Base-by-base conservation (phyloP, 2,329 filamentous ascomycete species). In the Tolypocladium paradoxum region DNA sequence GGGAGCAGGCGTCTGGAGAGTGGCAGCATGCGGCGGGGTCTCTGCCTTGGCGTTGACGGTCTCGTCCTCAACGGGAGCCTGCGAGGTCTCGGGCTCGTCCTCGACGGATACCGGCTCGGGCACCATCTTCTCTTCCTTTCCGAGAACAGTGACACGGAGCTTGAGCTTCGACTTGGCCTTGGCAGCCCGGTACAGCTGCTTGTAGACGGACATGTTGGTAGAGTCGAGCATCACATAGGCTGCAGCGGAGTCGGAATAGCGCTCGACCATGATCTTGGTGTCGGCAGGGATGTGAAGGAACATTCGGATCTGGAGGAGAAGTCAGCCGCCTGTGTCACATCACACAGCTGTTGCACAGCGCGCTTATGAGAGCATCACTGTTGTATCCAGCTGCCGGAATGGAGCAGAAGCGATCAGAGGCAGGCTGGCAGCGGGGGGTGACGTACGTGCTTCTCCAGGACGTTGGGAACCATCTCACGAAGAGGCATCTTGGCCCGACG, bases 141-240 rank as follows among this genome's bases (percentile, higher is more conserved):
- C 61, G 51, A 71, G 66, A 35, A 78, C 63, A 18, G 81, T 85
- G 37, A 88, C 85, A 60, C 84, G 88, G 55, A 99, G 81, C 71
- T 93, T 91, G 61, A 99, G 84, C 84, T 97, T 99, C 60, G 91
- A 84, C 79, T 99, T 99, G 37, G 93, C 93, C 76, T 96, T 99
- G 58, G 93, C 93, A 60, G 93, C 93, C 64, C 93, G 87, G 68
- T 93, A 92, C 43, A 99, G 85, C 68, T 96, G 93, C 77, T 96
- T 97, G 78, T 96, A 99, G 64, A 95, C 88, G 47, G 88, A 78
- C 9, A 81, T 73, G 65, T 96, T 95, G 66, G 77, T 76, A 57
- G 83, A 76, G 68, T 96, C 87, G 55, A 99, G 84, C 46, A 81
- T 77, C 59, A 97, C 81, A 70, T 87, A 97, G 58, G 83, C 76